These are phyloP conservation scores for Hibiscus syriacus DNA, from an alignment of 345 rosid species.

Conservation along the genomic window DNA sequence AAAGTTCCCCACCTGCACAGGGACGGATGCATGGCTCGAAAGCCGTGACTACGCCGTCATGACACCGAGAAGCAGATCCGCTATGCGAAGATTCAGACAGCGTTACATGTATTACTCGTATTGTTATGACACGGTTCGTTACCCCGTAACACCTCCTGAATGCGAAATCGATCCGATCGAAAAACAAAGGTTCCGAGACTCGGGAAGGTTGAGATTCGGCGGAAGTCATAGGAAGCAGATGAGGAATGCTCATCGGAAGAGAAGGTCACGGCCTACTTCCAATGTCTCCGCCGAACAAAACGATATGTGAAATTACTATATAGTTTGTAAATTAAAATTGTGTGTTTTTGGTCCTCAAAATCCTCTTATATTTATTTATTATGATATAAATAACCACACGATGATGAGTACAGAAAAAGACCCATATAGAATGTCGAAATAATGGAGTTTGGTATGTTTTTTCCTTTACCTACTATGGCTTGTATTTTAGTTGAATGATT, in stretches of 20 bases:
- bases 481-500: too few relatives aligned
- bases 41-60: conserved; percentile 36
- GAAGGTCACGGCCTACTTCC: background rate
- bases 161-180: conserved; percentile 51
- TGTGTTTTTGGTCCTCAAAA: background rate
- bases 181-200: conserved; percentile 45
- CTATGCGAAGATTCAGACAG: conserved; percentile 68
- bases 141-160: conserved; percentile 50
- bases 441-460: background rate
- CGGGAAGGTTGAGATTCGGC: conserved; percentile 71
- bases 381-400: background rate
- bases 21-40: conserved; percentile 22
- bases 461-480: background rate
- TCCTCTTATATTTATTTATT: background rate
- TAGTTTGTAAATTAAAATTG: background rate
- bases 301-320: background rate
- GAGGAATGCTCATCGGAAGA: conserved; percentile 7
- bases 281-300: background rate
- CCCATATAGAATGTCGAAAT: background rate
- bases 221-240: conserved; percentile 43
- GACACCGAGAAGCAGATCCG: conserved; percentile 23
- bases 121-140: conserved; percentile 61
- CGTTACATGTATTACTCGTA: conserved; percentile 84
- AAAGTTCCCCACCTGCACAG: conserved; percentile 34
- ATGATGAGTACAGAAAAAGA: too few relatives aligned